Base-by-base conservation (phyloP, 176 grass and related monocot species). In the Rhynchospora pubera region DNA sequence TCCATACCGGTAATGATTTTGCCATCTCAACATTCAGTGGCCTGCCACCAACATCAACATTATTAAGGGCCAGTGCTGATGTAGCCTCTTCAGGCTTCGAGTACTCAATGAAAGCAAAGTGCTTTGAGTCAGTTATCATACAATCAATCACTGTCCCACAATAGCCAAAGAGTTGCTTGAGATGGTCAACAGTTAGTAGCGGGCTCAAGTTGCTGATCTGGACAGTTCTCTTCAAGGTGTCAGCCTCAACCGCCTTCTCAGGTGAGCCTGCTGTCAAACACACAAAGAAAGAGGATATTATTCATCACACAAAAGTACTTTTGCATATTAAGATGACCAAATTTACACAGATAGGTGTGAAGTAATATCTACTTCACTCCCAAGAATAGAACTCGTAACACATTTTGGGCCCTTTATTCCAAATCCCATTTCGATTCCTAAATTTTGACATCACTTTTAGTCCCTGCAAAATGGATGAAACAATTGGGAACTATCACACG, bases 1-100 rank as follows among this genome's bases (percentile, higher is more conserved):
- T 68, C 67, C 91, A 91, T 7, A 85, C 83, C 46, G 96, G 96
- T 24, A 95, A 85, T 28, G 92, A 93, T 83, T 95, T 98, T 55
- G 96, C 96, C 92, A 95, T 98, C 82, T 98, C 96, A 82, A 98
- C 96, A 88, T 95, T 95, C 79, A 98, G 83, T 0, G 90, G 92
- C 51, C 87, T 90, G 55, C 92, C 96, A 21, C 96, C 96, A 74
- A 98, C 92, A 82, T 91, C 89, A 60, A 87, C 87, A 69, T 88
- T 98, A 72, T 93, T 94, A 57, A 98, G 84, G 26, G 70, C 85
- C 84, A 98, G 83, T 11, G 92, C 96, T 7, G 87, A 80, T n/a
- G 84, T 87, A 73, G 96, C 96, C 89, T 92, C 92, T 93, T 91
- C 92, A 28, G 91, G 84, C 84, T 98, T 98, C 24, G 89, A 66